Conservation (phyloP, 1,284 basidiomycete genomes). For the Tilletia walkeri region DNA sequence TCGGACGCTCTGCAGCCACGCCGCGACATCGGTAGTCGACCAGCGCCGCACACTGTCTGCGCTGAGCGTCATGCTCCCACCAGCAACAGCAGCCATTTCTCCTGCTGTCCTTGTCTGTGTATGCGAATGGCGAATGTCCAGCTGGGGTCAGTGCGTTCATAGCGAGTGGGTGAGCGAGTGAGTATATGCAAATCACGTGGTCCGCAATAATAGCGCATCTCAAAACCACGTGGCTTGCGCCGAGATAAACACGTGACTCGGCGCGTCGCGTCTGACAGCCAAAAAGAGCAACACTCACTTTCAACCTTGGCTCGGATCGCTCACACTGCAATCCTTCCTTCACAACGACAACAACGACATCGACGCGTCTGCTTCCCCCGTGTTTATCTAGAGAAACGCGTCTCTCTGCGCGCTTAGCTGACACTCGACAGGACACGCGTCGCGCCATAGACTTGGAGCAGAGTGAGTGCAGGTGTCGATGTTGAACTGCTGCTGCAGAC, state of each 20-base stretch:
- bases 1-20: slow-evolving; percentile 41
- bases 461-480: neutral
- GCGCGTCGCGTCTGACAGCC: neutral
- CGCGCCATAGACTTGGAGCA: neutral
- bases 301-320: neutral
- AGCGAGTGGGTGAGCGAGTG: too few species aligned
- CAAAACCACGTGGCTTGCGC: too few species aligned
- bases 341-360: neutral
- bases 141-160: too few species aligned
- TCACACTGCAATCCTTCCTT: neutral
- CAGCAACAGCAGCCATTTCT: neutral
- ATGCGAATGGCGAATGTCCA: too few species aligned
- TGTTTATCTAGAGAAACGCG: neutral
- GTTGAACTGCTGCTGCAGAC: too few species aligned
- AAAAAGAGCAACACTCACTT: neutral
- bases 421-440: neutral
- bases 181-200: too few species aligned
- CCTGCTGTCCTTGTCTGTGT: too few species aligned
- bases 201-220: too few species aligned
- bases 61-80: neutral
- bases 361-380: neutral
- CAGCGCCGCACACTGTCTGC: slow-evolving; percentile 24
- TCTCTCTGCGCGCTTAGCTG: too few species aligned
- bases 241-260: neutral
- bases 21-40: slow-evolving; percentile 32